Conservation (phyloP, 768 basidiomycete genomes). For the Amanita pallidorosea region DNA sequence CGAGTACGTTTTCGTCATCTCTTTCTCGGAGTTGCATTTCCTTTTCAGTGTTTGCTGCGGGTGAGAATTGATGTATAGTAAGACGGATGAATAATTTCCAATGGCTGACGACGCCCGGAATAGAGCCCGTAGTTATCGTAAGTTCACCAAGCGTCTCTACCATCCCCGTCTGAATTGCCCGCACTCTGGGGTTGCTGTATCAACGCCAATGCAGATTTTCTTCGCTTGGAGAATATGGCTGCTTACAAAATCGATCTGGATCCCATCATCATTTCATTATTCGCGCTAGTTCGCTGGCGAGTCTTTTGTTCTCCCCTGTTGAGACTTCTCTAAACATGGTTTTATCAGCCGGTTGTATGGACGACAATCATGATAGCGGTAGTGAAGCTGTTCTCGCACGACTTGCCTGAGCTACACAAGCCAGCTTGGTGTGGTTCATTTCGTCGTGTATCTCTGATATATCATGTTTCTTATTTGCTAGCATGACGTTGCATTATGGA, state of each 20-base stretch:
- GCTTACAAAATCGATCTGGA: constrained; percentile 26
- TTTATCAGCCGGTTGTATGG: constrained; percentile 27
- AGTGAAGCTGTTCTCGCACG: constrained; percentile 25
- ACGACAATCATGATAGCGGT: constrained; percentile 22
- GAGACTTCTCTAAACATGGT: not conserved
- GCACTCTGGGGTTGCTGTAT: constrained; percentile 26
- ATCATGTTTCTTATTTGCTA: constrained; percentile 10
- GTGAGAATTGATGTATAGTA: constrained; percentile 8
- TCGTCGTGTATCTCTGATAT: constrained; percentile 30
- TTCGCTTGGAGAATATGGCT: constrained; percentile 32
- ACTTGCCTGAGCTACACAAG: constrained; percentile 29
- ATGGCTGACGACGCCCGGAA: constrained; percentile 11
- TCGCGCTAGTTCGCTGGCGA: constrained; percentile 26
- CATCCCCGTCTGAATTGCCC: constrained; percentile 7
- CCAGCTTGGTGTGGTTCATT: constrained; percentile 34
- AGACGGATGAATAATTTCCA: too few species aligned
- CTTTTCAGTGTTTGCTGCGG: constrained; percentile 16
- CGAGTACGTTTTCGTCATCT: constrained; percentile 18
- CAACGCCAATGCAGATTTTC: constrained; percentile 37
- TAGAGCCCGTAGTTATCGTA: constrained; percentile 24
- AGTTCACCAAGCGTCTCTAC: constrained; percentile 4
- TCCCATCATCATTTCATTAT: constrained; percentile 18
- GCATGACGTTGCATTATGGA: constrained; percentile 13
- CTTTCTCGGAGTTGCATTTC: constrained; percentile 9
- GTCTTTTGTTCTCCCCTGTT: not conserved